phyloP scores from a whole-genome alignment of 495 filamentous ascomycete genomes.

The Penicillium fimorum region DNA sequence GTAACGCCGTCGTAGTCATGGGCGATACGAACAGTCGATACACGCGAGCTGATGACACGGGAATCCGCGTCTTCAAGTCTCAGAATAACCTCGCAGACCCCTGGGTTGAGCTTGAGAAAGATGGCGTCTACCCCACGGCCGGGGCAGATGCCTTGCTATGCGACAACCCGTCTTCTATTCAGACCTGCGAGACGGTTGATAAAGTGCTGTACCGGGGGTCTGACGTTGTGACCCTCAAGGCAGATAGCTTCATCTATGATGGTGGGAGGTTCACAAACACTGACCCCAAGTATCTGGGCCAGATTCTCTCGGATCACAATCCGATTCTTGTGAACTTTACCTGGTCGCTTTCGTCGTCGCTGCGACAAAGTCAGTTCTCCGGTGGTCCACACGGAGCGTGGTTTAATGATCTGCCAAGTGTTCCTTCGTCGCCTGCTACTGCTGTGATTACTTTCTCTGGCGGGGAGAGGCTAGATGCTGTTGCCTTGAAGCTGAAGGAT shows the following conservation, averaged over 20 bases:
- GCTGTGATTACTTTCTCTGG: conserved; percentile 48
- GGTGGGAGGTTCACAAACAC: conserved; percentile 51
- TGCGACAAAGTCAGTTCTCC: conserved; percentile 48
- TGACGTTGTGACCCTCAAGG: conserved; percentile 41
- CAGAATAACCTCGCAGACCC: conserved; percentile 48
- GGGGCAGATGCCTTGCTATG: conserved; percentile 41
- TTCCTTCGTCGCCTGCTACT: conserved; percentile 33
- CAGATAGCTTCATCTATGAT: conserved; percentile 49
- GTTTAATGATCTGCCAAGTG: conserved; percentile 53
- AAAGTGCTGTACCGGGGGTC: conserved; percentile 60
- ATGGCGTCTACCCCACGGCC: conserved; percentile 43
- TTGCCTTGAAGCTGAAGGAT: conserved; percentile 46
- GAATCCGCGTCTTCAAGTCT: conserved; percentile 43
- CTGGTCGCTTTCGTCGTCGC: conserved; percentile 41
- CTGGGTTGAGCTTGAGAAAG: conserved; percentile 50
- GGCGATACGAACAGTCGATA: conserved; percentile 62
- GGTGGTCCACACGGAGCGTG: conserved; percentile 54
- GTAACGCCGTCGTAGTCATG: conserved; percentile 58
- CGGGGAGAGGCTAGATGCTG: conserved; percentile 48
- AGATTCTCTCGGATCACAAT: conserved; percentile 60
- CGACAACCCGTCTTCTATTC: conserved; percentile 46
- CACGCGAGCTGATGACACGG: conserved; percentile 48
- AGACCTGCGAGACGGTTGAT: conserved; percentile 60
- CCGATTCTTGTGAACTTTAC: conserved; percentile 54
- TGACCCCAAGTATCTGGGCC: conserved; percentile 30